phyloP scores from a whole-genome alignment of 2,329 filamentous ascomycete species.

The Colletotrichum orbiculare region DNA sequence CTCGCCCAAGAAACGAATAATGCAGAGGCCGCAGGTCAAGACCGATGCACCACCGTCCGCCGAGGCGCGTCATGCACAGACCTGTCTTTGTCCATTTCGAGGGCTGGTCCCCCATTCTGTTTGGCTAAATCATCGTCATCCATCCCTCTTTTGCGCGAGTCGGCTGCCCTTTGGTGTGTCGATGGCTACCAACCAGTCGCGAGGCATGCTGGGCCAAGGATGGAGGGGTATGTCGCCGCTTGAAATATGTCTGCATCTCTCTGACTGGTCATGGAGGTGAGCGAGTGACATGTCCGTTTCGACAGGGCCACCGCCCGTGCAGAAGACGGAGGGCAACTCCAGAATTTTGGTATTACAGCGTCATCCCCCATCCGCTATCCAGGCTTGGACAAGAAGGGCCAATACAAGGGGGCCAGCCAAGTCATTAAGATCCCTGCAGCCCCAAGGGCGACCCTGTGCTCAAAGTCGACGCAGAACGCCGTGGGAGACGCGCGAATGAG shows the following conservation, averaged over 20 bases:
- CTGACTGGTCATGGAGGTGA: slow-evolving; percentile 28
- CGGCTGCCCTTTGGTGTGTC: slow-evolving; percentile 9
- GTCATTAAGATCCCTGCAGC: slow-evolving; percentile 36
- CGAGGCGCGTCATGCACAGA: slow-evolving; percentile 31
- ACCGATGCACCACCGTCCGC: slow-evolving; percentile 4
- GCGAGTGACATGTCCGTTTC: slow-evolving; percentile 31
- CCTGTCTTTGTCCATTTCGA: slow-evolving; percentile 22
- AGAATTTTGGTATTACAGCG: slow-evolving; percentile 27
- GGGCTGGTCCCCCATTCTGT: slow-evolving; percentile 9
- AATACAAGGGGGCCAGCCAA: slow-evolving; percentile 9
- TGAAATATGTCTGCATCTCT: slow-evolving; percentile 20
- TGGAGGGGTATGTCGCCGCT: neutral
- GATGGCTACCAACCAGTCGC: slow-evolving; percentile 18
- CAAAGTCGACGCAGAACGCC: slow-evolving; percentile 5
- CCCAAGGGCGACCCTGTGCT: slow-evolving; percentile 10
- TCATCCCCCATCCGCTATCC: slow-evolving; percentile 22
- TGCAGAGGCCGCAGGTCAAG: slow-evolving; percentile 2
- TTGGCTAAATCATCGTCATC: slow-evolving; percentile 9
- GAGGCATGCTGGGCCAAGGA: slow-evolving; percentile 7
- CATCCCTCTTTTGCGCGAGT: neutral
- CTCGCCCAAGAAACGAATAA: slow-evolving; percentile 1
- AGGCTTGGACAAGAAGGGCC: neutral
- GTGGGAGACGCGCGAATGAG: slow-evolving; percentile 23
- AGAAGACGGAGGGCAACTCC: slow-evolving; percentile 8
- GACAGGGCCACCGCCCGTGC: slow-evolving; percentile 26